Percentiles rank a stretch among this genome's conserved stretches.
phyloP scores from a whole-genome alignment of 225 moss, liverwort and hornwort species.

The Pseudoscleropodium purum region DNA sequence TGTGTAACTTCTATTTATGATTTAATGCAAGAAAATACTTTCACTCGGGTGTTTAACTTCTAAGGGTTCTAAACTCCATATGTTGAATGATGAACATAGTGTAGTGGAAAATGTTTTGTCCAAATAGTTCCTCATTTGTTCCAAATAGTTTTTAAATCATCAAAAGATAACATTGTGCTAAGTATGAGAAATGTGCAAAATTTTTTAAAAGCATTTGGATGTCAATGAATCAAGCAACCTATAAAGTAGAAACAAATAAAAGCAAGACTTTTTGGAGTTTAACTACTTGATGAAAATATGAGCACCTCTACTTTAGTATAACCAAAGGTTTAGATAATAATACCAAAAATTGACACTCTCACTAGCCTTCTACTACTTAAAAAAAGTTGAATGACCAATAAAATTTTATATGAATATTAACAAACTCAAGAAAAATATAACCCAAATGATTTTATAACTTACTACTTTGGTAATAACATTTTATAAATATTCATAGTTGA shows the following conservation, averaged over 20 bases:
- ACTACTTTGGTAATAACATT: accelerated
- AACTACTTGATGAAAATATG: not conserved
- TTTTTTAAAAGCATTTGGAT: not conserved
- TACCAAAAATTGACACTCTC: accelerated
- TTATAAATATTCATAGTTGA: not conserved
- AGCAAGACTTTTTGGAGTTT: accelerated
- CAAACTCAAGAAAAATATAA: not conserved
- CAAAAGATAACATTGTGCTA: not conserved
- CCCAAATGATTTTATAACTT: not conserved
- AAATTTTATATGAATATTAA: not conserved
- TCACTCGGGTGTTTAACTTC: not conserved
- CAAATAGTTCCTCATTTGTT: not conserved
- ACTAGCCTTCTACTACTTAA: not conserved
- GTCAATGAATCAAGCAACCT: accelerated
- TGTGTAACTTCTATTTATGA: too few relatives aligned
- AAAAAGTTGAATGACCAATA: not conserved
- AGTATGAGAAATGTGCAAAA: not conserved
- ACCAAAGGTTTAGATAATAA: not conserved
- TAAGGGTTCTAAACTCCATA: accelerated
- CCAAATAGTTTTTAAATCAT: not conserved
- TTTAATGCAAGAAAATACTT: not conserved
- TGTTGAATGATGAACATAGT: too few relatives aligned
- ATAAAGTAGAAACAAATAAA: too few relatives aligned
- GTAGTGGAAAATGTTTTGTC: not conserved
- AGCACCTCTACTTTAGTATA: accelerated